Evolutionary conservation across 2,329 filamentous ascomycete genomes (phyloP), one percentile per base, ranked within the genome.

Genomic region (Amylocarpus encephaloides): DNA sequence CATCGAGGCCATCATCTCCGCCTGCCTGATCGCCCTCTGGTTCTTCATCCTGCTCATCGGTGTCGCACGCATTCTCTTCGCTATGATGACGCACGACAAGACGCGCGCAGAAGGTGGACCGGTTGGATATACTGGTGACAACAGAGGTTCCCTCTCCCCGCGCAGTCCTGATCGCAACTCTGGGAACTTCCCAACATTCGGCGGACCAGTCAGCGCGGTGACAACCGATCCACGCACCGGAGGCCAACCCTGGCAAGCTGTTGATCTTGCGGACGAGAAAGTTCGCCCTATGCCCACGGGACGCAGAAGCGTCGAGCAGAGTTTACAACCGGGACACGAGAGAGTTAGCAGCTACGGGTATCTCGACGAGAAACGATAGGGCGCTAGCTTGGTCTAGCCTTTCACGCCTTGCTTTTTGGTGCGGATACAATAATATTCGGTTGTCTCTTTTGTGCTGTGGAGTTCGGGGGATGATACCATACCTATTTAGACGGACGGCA

Each of bases 1-100:
- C 43, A 80, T 82, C 53, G 88, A 96, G 68, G 83, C 86, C 1
- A 78, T 95, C 56, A 90, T 97, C 59, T 87, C 91, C 2, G 75
- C 78, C 0, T 80, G 76, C 45, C 71, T 98, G 4, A 69, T 96
- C 11, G 71, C 88, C 3, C 70, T 95, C 26, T 98, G 90, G 76
- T 62, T 94, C 47, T 68, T 93, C 54, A 77, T 95, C 51, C 79
- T 88, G 4, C 73, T 96, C 33, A 75, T 87, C 43, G 93, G 88
- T 43, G 68, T 92, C 49, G 68, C 80, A 43, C 80, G 88, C 52
- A 83, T 84, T 26, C 67, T 83, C 50, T 73, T 75, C 32, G 75
- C 83, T 49, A 80, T 86, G 70, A 71, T 73, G 48, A 71, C 72
- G 26, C 76, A 76, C 1, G 81, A 83, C 47, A 82, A 80, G 55